These are phyloP conservation scores for Vigna trinervia DNA, from an alignment of 306 rosid genomes.

Conservation along the genomic window DNA sequence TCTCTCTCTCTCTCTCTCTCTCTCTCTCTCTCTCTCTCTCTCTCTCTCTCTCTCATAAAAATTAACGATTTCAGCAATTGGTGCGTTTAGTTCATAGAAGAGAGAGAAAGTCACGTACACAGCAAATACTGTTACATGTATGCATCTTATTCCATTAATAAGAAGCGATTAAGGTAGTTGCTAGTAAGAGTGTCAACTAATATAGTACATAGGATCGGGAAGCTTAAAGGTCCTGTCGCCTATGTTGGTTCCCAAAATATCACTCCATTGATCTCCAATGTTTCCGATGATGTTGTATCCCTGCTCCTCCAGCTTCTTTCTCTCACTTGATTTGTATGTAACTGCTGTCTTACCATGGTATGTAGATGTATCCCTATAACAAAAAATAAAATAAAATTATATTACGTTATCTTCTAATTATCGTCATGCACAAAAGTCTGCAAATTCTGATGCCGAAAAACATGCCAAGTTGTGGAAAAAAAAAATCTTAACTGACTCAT, in stretches of 20 bases:
- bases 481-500: no score
- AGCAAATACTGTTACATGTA: no score
- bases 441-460: no score
- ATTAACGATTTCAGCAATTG: no score
- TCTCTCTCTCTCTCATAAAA: no score
- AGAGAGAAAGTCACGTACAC: no score
- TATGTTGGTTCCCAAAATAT: conserved; percentile 58
- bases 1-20: no score
- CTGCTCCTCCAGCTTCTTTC: conserved; percentile 48
- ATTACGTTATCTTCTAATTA: not conserved
- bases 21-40: no score
- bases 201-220: conserved; percentile 70
- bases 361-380: conserved; percentile 42
- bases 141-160: not conserved
- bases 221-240: conserved; percentile 62
- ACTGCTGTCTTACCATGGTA: conserved; percentile 49
- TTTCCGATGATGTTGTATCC: conserved; percentile 68
- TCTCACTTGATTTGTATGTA: conserved; percentile 61
- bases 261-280: conserved; percentile 81
- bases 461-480: no score
- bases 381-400: not conserved
- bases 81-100: no score
- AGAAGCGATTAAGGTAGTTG: no score
- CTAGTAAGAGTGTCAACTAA: conserved; percentile 38
- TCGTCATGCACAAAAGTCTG: no score